A percentile compares a stretch with the other conserved stretches of the same genome.
Conservation (phyloP, 495 filamentous ascomycete species). For the Podospora didyma region DNA sequence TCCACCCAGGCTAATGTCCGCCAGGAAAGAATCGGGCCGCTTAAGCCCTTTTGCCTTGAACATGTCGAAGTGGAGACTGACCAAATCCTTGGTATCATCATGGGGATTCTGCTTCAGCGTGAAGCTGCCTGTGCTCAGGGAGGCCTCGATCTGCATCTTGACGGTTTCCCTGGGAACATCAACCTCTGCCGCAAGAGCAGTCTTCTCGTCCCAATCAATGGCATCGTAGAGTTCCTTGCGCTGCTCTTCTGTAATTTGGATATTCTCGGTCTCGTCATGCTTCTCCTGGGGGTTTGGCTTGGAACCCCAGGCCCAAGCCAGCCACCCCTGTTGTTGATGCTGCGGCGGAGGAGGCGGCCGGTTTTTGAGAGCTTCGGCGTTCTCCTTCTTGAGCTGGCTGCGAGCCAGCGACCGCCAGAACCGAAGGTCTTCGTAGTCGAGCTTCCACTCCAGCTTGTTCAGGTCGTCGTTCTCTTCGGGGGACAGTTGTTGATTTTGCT, state of each 20-base stretch:
- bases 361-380: conserved; percentile 65
- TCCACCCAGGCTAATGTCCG: conserved; percentile 84
- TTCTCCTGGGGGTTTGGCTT: conserved; percentile 60
- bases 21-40: conserved; percentile 82
- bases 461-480: conserved; percentile 67
- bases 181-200: conserved; percentile 76
- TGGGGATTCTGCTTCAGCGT: conserved; percentile 87
- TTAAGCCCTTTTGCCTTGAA: conserved; percentile 86
- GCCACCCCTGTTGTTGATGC: conserved; percentile 71
- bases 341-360: conserved; percentile 37
- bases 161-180: conserved; percentile 86
- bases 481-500: conserved; percentile 69
- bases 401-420: conserved; percentile 95
- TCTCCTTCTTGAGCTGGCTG: conserved; percentile 92
- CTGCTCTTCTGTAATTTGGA: conserved; percentile 88
- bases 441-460: conserved; percentile 75
- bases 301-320: conserved; percentile 81
- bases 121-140: conserved; percentile 87
- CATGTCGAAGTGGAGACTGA: conserved; percentile 88
- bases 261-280: conserved; percentile 57
- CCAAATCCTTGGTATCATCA: conserved; percentile 68
- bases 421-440: conserved; percentile 90
- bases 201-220: conserved; percentile 98
- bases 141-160: conserved; percentile 86
- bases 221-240: conserved; percentile 94